Percentiles rank a stretch among this genome's conserved stretches.
phyloP scores from a whole-genome alignment of 2,329 filamentous ascomycete genomes.

The Aureobasidium leucospermi region DNA sequence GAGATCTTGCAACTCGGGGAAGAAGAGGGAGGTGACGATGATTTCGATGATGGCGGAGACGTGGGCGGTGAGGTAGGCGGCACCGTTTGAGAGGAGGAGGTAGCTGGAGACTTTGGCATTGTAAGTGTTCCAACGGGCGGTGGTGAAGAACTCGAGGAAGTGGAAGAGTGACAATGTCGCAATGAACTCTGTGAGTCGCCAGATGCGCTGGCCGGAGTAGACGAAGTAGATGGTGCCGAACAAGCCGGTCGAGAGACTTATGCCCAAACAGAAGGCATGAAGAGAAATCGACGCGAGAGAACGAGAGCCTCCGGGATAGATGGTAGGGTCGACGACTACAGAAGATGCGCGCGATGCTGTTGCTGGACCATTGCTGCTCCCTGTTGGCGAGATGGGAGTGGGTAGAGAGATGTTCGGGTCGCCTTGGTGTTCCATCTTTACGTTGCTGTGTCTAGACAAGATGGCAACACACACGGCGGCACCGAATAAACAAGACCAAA shows the following conservation, averaged over 20 bases:
- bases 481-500: not conserved
- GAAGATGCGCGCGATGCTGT: not conserved
- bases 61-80: conserved; percentile 77
- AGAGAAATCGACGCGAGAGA: conserved; percentile 41
- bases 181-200: conserved; percentile 58
- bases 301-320: conserved; percentile 36
- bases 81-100: conserved; percentile 77
- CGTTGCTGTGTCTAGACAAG: not conserved
- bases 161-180: conserved; percentile 71
- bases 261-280: conserved; percentile 39
- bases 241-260: conserved; percentile 29
- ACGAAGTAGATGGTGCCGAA: conserved; percentile 21
- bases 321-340: conserved; percentile 23
- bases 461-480: not conserved
- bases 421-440: conserved; percentile 7
- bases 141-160: conserved; percentile 93
- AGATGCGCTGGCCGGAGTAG: conserved; percentile 27
- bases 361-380: conserved; percentile 12
- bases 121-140: conserved; percentile 73
- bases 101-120: conserved; percentile 68
- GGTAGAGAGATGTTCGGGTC: conserved; percentile 17
- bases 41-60: conserved; percentile 67
- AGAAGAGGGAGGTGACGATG: conserved; percentile 49
- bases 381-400: not conserved
- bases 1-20: conserved; percentile 41